A percentile compares a stretch with the other conserved stretches of the same genome.
These are phyloP conservation scores for Pyricularia sp. DNA, from an alignment of 2,329 filamentous ascomycete genomes.

Conservation along the genomic window DNA sequence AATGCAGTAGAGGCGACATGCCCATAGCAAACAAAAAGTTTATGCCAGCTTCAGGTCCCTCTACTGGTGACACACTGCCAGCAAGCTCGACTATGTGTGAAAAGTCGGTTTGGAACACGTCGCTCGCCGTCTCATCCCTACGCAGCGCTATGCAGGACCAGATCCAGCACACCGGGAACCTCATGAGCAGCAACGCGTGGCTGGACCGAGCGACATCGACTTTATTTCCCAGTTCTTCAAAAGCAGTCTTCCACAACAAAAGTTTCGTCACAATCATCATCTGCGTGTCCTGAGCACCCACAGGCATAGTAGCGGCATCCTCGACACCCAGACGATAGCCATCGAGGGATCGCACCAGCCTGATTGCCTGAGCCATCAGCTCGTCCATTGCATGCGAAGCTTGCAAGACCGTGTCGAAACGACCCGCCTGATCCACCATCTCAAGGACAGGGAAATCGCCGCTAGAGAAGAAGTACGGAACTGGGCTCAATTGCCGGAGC, in stretches of 20 bases:
- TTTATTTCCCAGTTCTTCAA: background rate
- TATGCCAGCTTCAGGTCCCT: background rate
- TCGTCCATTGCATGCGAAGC: conserved; percentile 20
- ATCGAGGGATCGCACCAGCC: conserved; percentile 1
- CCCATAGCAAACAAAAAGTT: conserved; percentile 29
- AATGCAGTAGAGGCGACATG: conserved; percentile 28
- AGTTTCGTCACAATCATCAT: background rate
- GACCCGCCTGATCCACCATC: background rate
- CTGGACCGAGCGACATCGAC: background rate
- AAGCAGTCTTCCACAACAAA: background rate
- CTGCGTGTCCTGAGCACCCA: background rate
- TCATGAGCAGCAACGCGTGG: background rate
- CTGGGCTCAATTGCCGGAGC: conserved; percentile 24
- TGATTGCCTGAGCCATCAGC: conserved; percentile 15
- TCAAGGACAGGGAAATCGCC: conserved; percentile 1
- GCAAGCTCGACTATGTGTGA: conserved; percentile 19
- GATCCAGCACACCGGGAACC: background rate
- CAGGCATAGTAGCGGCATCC: background rate
- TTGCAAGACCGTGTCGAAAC: conserved; percentile 10
- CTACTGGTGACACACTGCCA: conserved; percentile 12
- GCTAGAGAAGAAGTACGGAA: conserved; percentile 24
- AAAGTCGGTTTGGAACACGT: conserved; percentile 21
- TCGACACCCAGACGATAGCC: background rate
- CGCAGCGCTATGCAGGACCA: background rate
- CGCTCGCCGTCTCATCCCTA: conserved; percentile 19